These are phyloP conservation scores for Suillus spraguei DNA, from an alignment of 768 basidiomycete species.

Conservation along the genomic window DNA sequence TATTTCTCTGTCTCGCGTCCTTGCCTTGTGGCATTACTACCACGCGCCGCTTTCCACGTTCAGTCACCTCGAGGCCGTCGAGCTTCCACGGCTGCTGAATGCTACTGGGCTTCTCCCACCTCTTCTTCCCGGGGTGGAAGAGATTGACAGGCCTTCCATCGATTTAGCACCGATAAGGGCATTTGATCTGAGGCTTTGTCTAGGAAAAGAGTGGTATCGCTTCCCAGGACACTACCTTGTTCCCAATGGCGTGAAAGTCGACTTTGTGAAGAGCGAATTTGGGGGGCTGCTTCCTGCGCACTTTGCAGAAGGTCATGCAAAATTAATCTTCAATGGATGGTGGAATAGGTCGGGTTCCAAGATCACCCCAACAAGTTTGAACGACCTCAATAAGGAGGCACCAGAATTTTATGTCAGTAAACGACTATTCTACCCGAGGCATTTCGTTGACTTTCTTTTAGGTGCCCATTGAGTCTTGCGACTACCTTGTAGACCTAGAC, in stretches of 20 bases:
- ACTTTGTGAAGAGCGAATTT: slow-evolving; percentile 92
- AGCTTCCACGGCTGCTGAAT: slow-evolving; percentile 84
- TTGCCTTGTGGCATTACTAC: slow-evolving; percentile 88
- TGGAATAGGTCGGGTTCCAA: slow-evolving; percentile 58
- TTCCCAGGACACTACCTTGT: slow-evolving; percentile 92
- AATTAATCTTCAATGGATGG: slow-evolving; percentile 15
- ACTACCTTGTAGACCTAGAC: slow-evolving; percentile 90
- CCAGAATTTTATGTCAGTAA: slow-evolving; percentile 71
- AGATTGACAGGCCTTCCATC: slow-evolving; percentile 49
- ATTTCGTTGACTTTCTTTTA: slow-evolving; percentile 27
- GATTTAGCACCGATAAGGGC: slow-evolving; percentile 69
- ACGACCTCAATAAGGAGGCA: slow-evolving; percentile 88
- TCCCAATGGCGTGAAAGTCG: slow-evolving; percentile 78
- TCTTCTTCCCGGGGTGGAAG: slow-evolving; percentile 42
- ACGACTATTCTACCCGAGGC: slow-evolving; percentile 7
- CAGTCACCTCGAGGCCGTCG: slow-evolving; percentile 69
- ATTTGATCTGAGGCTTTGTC: slow-evolving; percentile 78
- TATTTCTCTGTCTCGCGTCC: slow-evolving; percentile 77
- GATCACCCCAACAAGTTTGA: slow-evolving; percentile 64
- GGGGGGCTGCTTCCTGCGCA: slow-evolving; percentile 86
- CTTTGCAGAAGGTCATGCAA: slow-evolving; percentile 47
- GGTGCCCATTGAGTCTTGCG: slow-evolving; percentile 76
- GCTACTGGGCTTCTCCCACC: slow-evolving; percentile 62
- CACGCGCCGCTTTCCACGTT: slow-evolving; percentile 81
- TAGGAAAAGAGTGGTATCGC: slow-evolving; percentile 95